Evolutionary conservation across 1,139 yeast species (phyloP).

Genomic region (Yamadazyma spencermartinsiae): DNA sequence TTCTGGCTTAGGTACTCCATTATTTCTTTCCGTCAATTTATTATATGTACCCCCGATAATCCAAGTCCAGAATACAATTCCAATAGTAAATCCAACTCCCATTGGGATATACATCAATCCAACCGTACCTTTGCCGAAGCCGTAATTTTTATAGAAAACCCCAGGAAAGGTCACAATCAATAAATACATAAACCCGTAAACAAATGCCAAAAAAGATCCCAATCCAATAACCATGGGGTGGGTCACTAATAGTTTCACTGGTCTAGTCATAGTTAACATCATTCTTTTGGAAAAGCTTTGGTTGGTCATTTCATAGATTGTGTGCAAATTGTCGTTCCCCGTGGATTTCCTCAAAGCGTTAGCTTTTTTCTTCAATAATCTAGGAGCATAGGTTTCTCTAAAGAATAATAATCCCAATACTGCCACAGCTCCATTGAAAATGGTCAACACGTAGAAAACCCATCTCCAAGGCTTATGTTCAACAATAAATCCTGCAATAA

Average conservation of each 20-base stretch:
- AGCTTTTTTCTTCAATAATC: slow-evolving; percentile 35
- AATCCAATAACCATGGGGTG: slow-evolving; percentile 48
- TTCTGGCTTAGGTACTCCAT: slow-evolving; percentile 44
- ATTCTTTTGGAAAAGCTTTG: slow-evolving; percentile 34
- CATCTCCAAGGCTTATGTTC: slow-evolving; percentile 46
- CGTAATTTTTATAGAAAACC: slow-evolving; percentile 35
- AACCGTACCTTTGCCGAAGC: slow-evolving; percentile 32
- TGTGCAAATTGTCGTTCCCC: slow-evolving; percentile 40
- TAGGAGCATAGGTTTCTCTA: slow-evolving; percentile 44
- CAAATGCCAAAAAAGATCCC: slow-evolving; percentile 48
- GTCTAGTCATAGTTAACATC: slow-evolving; percentile 37
- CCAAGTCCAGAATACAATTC: slow-evolving; percentile 41
- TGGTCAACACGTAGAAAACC: slow-evolving; percentile 44
- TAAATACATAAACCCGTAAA: slow-evolving; percentile 49
- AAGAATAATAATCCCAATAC: slow-evolving; percentile 35
- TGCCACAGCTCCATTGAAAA: slow-evolving; percentile 43
- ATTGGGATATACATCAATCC: slow-evolving; percentile 49
- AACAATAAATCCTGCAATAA: slow-evolving; percentile 57
- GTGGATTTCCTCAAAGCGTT: slow-evolving; percentile 32
- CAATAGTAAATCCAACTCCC: slow-evolving; percentile 46
- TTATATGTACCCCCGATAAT: slow-evolving; percentile 33
- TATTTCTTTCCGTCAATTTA: slow-evolving; percentile 28
- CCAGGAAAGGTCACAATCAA: slow-evolving; percentile 47
- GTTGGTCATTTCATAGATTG: slow-evolving; percentile 44
- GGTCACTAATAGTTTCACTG: slow-evolving; percentile 40